Percentiles rank a stretch among this genome's conserved stretches.
phyloP scores from a whole-genome alignment of 2,329 filamentous ascomycete genomes.

The Sclerotinia borealis region DNA sequence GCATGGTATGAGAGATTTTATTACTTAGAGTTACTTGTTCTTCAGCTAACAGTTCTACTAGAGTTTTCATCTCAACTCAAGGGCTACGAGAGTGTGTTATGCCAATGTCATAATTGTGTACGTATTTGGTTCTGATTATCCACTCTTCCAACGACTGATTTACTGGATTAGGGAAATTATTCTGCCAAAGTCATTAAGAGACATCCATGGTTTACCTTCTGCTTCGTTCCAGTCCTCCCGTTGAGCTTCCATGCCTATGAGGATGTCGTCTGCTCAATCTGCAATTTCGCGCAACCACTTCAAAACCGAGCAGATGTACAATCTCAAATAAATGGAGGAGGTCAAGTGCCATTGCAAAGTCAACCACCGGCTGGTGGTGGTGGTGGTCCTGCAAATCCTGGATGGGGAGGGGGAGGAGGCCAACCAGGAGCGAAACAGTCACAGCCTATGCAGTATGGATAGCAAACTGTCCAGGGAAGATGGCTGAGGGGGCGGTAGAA shows the following conservation, averaged over 20 bases:
- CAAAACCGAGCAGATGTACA: conserved; percentile 35
- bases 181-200: conserved; percentile 54
- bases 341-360: conserved; percentile 25
- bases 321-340: conserved; percentile 23
- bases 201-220: conserved; percentile 73
- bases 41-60: conserved; percentile 18
- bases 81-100: conserved; percentile 56
- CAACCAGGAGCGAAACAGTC: conserved; percentile 23
- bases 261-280: conserved; percentile 68
- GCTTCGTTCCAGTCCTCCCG: conserved; percentile 69
- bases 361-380: conserved; percentile 14
- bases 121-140: conserved; percentile 1
- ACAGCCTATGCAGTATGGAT: conserved; percentile 31
- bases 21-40: background rate
- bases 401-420: conserved; percentile 28
- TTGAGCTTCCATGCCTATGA: conserved; percentile 62
- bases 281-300: conserved; percentile 67
- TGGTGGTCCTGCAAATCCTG: conserved; percentile 17
- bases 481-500: no score
- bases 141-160: background rate
- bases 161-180: conserved; percentile 47
- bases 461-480: background rate
- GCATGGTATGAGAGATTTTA: conserved; percentile 25
- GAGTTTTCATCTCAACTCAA: conserved; percentile 34
- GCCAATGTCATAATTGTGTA: conserved; percentile 58